Evolutionary conservation across 805 yeast species (phyloP).

Genomic region (Metschnikowia reukaufii): DNA sequence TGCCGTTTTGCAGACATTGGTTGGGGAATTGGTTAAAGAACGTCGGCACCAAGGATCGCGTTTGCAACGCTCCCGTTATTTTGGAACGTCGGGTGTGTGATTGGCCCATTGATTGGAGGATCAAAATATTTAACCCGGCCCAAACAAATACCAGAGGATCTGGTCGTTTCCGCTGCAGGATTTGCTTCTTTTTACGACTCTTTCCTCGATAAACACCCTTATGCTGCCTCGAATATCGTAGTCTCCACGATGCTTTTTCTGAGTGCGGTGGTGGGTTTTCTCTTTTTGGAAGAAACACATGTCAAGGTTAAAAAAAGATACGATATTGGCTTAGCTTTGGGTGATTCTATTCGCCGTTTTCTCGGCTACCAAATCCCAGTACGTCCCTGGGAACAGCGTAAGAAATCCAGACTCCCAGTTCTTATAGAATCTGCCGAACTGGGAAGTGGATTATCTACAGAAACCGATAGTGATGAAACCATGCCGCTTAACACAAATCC

Average conservation of each 20-base stretch:
- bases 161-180: neutral
- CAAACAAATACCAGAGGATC: neutral
- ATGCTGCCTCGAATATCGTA: constrained; percentile 39
- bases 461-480: constrained; percentile 5
- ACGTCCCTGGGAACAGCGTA: constrained; percentile 30
- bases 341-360: constrained; percentile 30
- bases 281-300: constrained; percentile 42
- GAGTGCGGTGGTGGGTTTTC: constrained; percentile 30
- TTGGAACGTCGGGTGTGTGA: constrained; percentile 32
- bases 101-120: constrained; percentile 37
- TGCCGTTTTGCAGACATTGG: constrained; percentile 31
- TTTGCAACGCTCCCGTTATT: constrained; percentile 32
- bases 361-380: constrained; percentile 28
- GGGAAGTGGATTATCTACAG: constrained; percentile 5
- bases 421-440: neutral
- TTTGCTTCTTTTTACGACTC: constrained; percentile 22
- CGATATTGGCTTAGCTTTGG: constrained; percentile 34
- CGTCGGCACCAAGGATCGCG: constrained; percentile 33
- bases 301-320: constrained; percentile 26
- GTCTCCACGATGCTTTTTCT: constrained; percentile 29
- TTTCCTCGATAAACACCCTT: constrained; percentile 34
- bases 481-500: constrained; percentile 9
- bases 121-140: constrained; percentile 31
- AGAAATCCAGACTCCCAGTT: neutral
- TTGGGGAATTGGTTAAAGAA: constrained; percentile 34